Percentiles rank a stretch among this genome's conserved stretches.
Conservation (phyloP, 768 basidiomycete genomes). For the Pseudohyphozyma bogoriensis region DNA sequence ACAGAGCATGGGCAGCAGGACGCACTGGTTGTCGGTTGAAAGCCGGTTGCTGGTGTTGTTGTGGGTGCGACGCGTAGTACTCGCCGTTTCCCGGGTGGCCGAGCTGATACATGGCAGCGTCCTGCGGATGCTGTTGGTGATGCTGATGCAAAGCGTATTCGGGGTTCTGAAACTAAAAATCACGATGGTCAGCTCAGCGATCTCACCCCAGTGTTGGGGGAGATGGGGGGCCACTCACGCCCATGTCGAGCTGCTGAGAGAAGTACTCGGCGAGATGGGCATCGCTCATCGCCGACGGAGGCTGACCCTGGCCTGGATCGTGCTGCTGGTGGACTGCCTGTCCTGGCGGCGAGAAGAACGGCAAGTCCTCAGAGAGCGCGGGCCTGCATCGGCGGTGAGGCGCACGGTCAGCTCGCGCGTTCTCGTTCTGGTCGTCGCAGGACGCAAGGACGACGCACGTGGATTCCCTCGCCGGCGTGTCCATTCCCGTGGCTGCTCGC, state of each 20-base stretch:
- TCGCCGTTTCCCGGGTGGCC: background rate
- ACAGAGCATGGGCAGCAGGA: conserved; percentile 16
- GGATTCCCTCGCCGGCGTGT: no score
- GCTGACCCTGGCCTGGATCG: background rate
- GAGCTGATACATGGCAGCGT: background rate
- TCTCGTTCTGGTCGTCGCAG: background rate
- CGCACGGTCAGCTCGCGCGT: background rate
- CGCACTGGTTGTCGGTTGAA: conserved; percentile 55
- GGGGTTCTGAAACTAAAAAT: conserved; percentile 3
- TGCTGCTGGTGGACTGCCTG: background rate
- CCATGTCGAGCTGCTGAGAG: conserved; percentile 21
- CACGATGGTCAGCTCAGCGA: background rate
- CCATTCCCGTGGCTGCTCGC: conserved; percentile 12
- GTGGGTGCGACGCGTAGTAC: background rate
- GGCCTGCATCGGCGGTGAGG: no score
- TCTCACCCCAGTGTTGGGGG: background rate
- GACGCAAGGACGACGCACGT: background rate
- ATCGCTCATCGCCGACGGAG: no score
- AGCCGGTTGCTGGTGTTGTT: conserved; percentile 7
- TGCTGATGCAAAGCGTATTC: conserved; percentile 3
- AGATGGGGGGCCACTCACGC: conserved; percentile 4
- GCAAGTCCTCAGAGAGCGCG: conserved; percentile 10
- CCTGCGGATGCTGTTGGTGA: conserved; percentile 6
- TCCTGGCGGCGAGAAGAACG: conserved; percentile 9
- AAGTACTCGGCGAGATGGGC: conserved; percentile 19